Base-by-base conservation (phyloP, 2,329 filamentous ascomycete genomes). In the Anthostomella pinea region DNA sequence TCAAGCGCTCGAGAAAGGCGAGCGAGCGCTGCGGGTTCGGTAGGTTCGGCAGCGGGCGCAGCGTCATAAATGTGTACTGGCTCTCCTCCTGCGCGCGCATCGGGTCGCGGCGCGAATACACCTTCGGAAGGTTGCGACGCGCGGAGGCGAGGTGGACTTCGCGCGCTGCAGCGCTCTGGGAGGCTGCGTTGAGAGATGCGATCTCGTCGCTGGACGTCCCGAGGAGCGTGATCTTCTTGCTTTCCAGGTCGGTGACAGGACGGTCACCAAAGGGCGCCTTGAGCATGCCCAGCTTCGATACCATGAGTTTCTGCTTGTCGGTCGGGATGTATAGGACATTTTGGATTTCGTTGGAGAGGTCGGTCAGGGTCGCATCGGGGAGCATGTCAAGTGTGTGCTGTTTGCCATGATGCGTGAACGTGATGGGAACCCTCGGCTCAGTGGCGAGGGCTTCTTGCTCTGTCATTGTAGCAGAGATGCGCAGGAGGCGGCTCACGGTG, bases 41-140 rank as follows among this genome's bases (percentile, higher is more conserved):
- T 0, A 97, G 81, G 53, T 91, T 81, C 0, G 77, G 67, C 0
- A 98, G 74, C 0, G 90, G 86, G 1, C 81, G 76, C 1, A 97
- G 70, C 1, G 79, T 77, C 46, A 83, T 75, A 65, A 98, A 98
- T 0, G 86, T 95, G 66, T 95, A 95, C 41, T 70, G 72, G 14
- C 71, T 68, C 40, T 83, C 76, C n/a, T 79, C 78, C 58, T 54
- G 57, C 67, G 70, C 43, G 60, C 56, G 38, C 41, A 48, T 27
- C 51, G 59, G 15, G 58, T 56, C 37, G 54, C 65, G 44, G 58
- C 39, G 29, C 10, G 52, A 35, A 41, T 41, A 49, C 3, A 48
- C 46, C 11, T 48, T 52, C 16, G 53, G 51, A 24, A 57, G 30
- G 47, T 48, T 47, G 47, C 63, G 39, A 28, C 51, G 35, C 45